Percentiles rank a stretch among this genome's conserved stretches.
Evolutionary conservation across 495 filamentous ascomycete genomes (phyloP).

Genomic region (Aspergillus affinis): DNA sequence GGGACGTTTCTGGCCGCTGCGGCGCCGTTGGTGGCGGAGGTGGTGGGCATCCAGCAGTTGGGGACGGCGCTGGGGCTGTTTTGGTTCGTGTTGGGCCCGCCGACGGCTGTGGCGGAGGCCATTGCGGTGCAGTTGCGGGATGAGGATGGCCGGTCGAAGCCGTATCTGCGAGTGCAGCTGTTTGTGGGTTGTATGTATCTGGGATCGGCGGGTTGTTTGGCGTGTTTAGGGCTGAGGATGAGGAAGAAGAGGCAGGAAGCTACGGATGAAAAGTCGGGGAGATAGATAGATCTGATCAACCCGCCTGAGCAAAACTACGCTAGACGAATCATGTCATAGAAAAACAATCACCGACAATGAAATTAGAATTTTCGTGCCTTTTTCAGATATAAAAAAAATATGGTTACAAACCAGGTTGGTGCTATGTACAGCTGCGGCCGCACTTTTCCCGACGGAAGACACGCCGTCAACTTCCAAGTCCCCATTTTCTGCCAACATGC

Average conservation of each 20-base stretch:
- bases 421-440: conserved; percentile 30
- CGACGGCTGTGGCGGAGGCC: conserved; percentile 60
- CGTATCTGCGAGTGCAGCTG: conserved; percentile 61
- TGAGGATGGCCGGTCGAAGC: conserved; percentile 25
- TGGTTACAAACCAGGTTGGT: conserved; percentile 30
- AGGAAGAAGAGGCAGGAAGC: not conserved
- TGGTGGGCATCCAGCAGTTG: conserved; percentile 61
- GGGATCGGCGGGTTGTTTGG: conserved; percentile 48
- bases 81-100: conserved; percentile 64
- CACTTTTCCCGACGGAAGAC: conserved; percentile 11
- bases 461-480: conserved; percentile 12
- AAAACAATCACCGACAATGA: conserved; percentile 2
- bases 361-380: conserved; percentile 20
- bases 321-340: too few relatives aligned
- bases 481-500: conserved; percentile 4
- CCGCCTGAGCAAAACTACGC: too few relatives aligned
- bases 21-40: conserved; percentile 35
- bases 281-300: too few relatives aligned
- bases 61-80: conserved; percentile 60
- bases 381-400: conserved; percentile 18
- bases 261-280: not conserved
- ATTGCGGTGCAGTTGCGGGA: conserved; percentile 63
- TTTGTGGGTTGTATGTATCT: conserved; percentile 62
- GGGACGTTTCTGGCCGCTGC: conserved; percentile 27
- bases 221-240: not conserved